Evolutionary conservation across 208 protist genomes (phyloP), one percentile per base, ranked within the genome.

Genomic region (Crithidia bombi): DNA sequence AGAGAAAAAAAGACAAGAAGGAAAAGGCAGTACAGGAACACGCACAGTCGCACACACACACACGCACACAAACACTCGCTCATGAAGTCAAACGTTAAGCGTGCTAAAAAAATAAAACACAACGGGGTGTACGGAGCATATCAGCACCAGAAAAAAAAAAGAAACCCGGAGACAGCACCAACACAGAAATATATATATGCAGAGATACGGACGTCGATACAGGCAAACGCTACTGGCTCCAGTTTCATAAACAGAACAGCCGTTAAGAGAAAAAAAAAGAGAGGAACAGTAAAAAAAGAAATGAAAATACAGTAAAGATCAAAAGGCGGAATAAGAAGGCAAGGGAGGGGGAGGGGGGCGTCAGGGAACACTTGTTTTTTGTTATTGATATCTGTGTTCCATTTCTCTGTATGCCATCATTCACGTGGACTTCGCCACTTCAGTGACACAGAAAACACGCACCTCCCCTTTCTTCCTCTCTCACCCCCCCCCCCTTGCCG

Each of bases 1-100:
- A 41, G 0, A 49, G 36, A 64, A 56, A 35, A 52, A 51, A 64
- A 59, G 4, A 47, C 66, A 26, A 43, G 30, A 32, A 51, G 28
- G 9, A 35, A 65, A 65, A 15, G 26, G 35, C 46, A 17, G 21
- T 62, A 62, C 35, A 49, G 38, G 50, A 38, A n/a, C 11, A 26
- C n/a, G 5, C 19, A 14, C 11, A 39, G 9, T 10, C 10, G 38
- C 10, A 38, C 10, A 56, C 5, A 39, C 7, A 26, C 10, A 26
- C 10, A 38, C 19, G 9, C 30, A 50, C 17, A 56, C 6, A 38
- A 33, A 39, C 30, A 0, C 25, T 3, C 17, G n/a, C 30, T 44
- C 50, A 52, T 12, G 50, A 30, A 36, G 6, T 39, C 5, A 47
- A 30, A 65, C n/a, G n/a, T n/a, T n/a, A 21, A 32, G 23, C 38